Base-by-base conservation (phyloP, 2,329 filamentous ascomycete genomes). In the Biscogniauxia marginata region DNA sequence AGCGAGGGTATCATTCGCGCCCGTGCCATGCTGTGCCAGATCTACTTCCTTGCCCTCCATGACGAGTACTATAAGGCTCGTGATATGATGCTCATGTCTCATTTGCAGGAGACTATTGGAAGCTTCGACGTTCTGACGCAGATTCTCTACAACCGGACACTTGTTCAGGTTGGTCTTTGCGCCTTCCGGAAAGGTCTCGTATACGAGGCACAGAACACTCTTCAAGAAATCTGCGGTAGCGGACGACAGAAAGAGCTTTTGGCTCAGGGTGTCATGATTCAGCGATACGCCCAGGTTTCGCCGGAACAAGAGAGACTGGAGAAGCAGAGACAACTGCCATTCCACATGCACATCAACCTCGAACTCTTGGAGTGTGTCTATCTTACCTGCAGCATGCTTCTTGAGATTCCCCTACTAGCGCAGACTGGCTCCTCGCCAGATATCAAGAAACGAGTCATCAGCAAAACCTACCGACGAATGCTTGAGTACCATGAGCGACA, bases 321-420 rank as follows among this genome's bases (percentile, higher is more conserved):
- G 81, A 91, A 95, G 73, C 93, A 98, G 79, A 88, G 95, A 68
- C 95, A 99, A 79, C 84, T 99, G 65, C 95, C 95, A 39, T 99
- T 99, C 87, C 95, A 99, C 81, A 97, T 99, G 92, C 95, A 99
- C 84, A 99, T 99, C 82, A 99, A 99, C 82, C 84, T 99, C 52
- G 95, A 99, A 76, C 85, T 99, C 54, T 85, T 99, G 43, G 95
- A 99, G 80, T 98, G 95, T 71, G 93, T 98, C 60, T 99, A 99
- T 79, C 84, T 99, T 57, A 98, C 95, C 50, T 98, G 93, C 81
- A 97, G 92, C 78, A 99, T 99, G 95, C 89, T 99, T 64, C 85
- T 99, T 55, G 95, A 99, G 79, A 98, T 99, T 61, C 95, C 95
- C 58, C 87, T 98, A 48, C 87, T 99, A 66, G 96, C 95, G 49